Conservation (phyloP, 1,139 yeast species). For the Blastobotrys indianensis region DNA sequence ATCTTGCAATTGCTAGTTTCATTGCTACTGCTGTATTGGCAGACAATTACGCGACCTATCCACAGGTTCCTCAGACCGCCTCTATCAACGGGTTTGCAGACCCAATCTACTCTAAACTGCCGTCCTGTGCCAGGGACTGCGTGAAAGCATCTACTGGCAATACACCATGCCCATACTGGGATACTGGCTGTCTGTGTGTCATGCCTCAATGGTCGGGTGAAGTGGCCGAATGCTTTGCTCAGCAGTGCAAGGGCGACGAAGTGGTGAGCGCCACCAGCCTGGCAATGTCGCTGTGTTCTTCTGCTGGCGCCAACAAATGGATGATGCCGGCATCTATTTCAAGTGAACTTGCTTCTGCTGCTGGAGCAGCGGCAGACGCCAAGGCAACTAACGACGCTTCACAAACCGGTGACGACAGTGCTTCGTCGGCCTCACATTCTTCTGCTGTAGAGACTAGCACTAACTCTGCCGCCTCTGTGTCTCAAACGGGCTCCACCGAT, state of each 20-base stretch:
- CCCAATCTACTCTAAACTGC: constrained; percentile 39
- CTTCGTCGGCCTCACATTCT: constrained; percentile 11
- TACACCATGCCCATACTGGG: constrained; percentile 46
- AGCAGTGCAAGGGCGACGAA: constrained; percentile 35
- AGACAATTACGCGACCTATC: constrained; percentile 40
- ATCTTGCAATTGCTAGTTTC: neutral
- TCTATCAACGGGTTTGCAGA: constrained; percentile 50
- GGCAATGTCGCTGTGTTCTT: constrained; percentile 41
- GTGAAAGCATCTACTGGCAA: constrained; percentile 14
- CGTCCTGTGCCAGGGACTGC: constrained; percentile 40
- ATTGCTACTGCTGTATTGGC: constrained; percentile 12
- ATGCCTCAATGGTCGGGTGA: constrained; percentile 45
- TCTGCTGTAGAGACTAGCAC: neutral
- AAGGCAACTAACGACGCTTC: constrained; percentile 9
- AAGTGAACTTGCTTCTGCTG: constrained; percentile 34
- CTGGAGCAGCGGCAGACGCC: constrained; percentile 22
- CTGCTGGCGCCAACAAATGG: constrained; percentile 45
- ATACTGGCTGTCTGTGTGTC: constrained; percentile 48
- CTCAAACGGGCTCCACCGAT: too few relatives aligned
- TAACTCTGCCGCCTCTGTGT: constrained; percentile 2
- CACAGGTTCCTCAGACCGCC: constrained; percentile 46
- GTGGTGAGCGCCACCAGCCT: constrained; percentile 39
- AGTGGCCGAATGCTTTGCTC: constrained; percentile 44
- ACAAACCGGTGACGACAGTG: constrained; percentile 10
- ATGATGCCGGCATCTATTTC: constrained; percentile 42